Percentiles rank a stretch among this genome's conserved stretches.
phyloP scores from a whole-genome alignment of 2,329 filamentous ascomycete genomes.

The Aspergillus proliferans region DNA sequence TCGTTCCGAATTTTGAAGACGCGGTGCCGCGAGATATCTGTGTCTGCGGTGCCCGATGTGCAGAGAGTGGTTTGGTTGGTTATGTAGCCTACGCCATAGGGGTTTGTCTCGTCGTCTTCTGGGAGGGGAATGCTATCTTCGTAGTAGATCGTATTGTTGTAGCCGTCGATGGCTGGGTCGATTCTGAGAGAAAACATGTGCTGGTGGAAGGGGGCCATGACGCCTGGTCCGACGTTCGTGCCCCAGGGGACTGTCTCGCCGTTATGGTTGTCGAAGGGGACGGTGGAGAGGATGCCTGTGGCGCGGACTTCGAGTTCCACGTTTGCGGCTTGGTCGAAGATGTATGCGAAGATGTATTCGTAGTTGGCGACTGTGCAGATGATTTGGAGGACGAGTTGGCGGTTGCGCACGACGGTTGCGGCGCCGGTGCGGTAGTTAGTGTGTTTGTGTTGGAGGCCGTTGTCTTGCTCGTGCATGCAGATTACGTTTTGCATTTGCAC shows the following conservation, averaged over 20 bases:
- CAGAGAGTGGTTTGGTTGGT: slow-evolving; percentile 44
- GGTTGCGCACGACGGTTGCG: slow-evolving; percentile 57
- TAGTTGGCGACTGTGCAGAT: slow-evolving; percentile 69
- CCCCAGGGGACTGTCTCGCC: slow-evolving; percentile 59
- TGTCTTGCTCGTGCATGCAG: slow-evolving; percentile 66
- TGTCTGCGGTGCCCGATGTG: slow-evolving; percentile 43
- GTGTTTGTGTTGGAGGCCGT: slow-evolving; percentile 64
- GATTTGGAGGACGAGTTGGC: slow-evolving; percentile 61
- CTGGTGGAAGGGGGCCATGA: slow-evolving; percentile 65
- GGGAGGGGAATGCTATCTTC: slow-evolving; percentile 57
- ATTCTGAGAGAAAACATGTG: slow-evolving; percentile 67
- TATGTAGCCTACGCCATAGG: slow-evolving; percentile 47
- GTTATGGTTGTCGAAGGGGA: slow-evolving; percentile 57
- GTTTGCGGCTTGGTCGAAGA: slow-evolving; percentile 65
- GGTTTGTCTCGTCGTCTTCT: slow-evolving; percentile 43
- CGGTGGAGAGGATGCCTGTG: slow-evolving; percentile 62
- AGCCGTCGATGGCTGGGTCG: slow-evolving; percentile 57
- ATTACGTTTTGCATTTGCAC: slow-evolving; percentile 59
- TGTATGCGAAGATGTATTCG: slow-evolving; percentile 66
- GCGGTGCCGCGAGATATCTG: slow-evolving; percentile 44
- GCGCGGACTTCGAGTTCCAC: slow-evolving; percentile 62
- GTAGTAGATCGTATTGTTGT: slow-evolving; percentile 51
- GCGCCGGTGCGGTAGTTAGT: slow-evolving; percentile 63
- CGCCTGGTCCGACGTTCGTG: slow-evolving; percentile 63
- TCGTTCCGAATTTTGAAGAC: slow-evolving; percentile 56